phyloP scores from a whole-genome alignment of 306 rosid genomes.

The Macrotyloma uniflorum region DNA sequence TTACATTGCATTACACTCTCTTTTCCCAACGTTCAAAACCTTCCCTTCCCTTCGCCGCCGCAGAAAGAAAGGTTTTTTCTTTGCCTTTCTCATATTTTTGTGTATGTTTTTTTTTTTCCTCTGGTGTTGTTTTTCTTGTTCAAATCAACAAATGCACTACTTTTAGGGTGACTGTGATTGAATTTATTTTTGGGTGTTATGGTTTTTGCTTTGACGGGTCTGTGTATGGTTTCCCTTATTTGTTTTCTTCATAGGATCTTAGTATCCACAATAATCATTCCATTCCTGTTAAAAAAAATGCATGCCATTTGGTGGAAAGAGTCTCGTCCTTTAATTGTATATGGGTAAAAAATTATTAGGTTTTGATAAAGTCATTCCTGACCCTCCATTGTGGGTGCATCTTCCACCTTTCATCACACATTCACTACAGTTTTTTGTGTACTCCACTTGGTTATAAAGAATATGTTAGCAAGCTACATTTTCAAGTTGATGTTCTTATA shows the following conservation, averaged over 20 bases:
- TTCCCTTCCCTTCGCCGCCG: neutral
- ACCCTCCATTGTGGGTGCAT: neutral
- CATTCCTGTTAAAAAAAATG: neutral
- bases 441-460: neutral
- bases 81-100: neutral
- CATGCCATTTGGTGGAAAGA: neutral
- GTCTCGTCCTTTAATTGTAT: neutral
- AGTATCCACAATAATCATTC: neutral
- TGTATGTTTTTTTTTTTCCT: neutral
- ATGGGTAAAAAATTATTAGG: neutral
- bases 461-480: neutral
- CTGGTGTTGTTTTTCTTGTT: conserved; percentile 5
- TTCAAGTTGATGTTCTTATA: too few species aligned
- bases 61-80: neutral
- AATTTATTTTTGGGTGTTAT: neutral
- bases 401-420: neutral
- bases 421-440: neutral
- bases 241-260: neutral
- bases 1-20: neutral
- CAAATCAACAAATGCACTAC: conserved; percentile 14
- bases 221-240: neutral
- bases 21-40: neutral
- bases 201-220: neutral
- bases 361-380: neutral
- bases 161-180: neutral